Conservation (phyloP, 2,329 filamentous ascomycete genomes). For the Curvularia verruculosa region DNA sequence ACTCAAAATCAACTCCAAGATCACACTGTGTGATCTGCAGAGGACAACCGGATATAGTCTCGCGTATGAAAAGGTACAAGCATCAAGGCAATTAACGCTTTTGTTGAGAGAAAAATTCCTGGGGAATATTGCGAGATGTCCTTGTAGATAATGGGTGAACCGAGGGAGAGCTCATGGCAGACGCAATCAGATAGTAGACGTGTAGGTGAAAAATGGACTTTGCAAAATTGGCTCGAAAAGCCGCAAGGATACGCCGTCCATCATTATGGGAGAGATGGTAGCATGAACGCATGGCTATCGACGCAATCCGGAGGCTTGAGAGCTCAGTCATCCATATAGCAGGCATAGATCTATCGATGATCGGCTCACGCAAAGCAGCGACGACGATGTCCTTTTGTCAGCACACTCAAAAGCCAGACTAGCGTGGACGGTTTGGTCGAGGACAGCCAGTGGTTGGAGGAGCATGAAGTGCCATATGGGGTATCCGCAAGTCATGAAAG, state of each 20-base stretch:
- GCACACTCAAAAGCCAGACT: constrained; percentile 10
- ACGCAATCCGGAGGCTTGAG: constrained; percentile 2
- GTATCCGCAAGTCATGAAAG: constrained; percentile 30
- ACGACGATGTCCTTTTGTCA: constrained; percentile 7
- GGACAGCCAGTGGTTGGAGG: constrained; percentile 7
- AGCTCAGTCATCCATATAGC: constrained; percentile 14
- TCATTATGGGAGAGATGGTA: constrained; percentile 3
- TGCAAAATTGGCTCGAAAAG: neutral
- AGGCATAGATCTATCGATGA: constrained; percentile 20
- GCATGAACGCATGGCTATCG: constrained; percentile 3
- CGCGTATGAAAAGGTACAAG: constrained; percentile 8
- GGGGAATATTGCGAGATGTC: neutral
- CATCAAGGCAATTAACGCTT: constrained; percentile 16
- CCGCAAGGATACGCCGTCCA: constrained; percentile 1
- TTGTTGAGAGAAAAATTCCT: constrained; percentile 9
- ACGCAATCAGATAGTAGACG: constrained; percentile 5
- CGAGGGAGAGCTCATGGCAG: constrained; percentile 3
- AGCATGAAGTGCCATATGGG: constrained; percentile 26
- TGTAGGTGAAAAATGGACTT: neutral
- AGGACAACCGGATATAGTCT: neutral
- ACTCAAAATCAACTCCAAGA: constrained; percentile 2
- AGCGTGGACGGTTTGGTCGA: constrained; percentile 7
- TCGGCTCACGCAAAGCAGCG: constrained; percentile 24
- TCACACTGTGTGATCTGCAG: constrained; percentile 1
- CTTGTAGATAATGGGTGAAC: constrained; percentile 3